Conservation (phyloP, 306 rosid genomes). For the Abrus precatorius region DNA sequence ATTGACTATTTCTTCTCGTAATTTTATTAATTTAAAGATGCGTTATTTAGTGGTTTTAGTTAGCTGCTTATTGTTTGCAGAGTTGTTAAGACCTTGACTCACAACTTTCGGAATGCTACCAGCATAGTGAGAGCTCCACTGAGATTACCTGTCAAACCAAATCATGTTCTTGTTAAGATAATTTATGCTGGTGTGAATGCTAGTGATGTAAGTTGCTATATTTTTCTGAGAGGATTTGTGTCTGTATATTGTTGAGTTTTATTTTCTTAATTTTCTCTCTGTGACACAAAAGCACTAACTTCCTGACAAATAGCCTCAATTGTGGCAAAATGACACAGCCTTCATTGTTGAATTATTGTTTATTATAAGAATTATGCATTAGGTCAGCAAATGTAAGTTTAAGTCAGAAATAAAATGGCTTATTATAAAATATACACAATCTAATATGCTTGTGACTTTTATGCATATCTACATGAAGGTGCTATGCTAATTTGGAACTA, state of each 20-base stretch:
- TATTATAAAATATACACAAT: background rate
- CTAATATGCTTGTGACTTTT: slow-evolving; percentile 11
- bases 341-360: slow-evolving; percentile 23
- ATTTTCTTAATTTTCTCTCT: slow-evolving; percentile 32
- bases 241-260: slow-evolving; percentile 11
- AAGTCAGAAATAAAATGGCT: slow-evolving; percentile 28
- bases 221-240: slow-evolving; percentile 41
- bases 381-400: slow-evolving; percentile 30
- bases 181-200: slow-evolving; percentile 98
- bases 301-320: slow-evolving; percentile 12
- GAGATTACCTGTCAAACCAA: slow-evolving; percentile 75
- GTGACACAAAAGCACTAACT: slow-evolving; percentile 5
- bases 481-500: background rate
- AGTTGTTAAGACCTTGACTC: slow-evolving; percentile 89
- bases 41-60: slow-evolving; percentile 40
- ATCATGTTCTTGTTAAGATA: slow-evolving; percentile 83
- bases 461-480: background rate
- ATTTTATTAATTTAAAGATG: slow-evolving; percentile 38
- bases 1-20: slow-evolving; percentile 25
- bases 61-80: slow-evolving; percentile 62
- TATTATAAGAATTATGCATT: slow-evolving; percentile 24
- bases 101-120: slow-evolving; percentile 91
- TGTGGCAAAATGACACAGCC: background rate
- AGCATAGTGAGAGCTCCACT: slow-evolving; percentile 67
- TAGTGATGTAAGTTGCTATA: slow-evolving; percentile 85